Evolutionary conservation across 768 basidiomycete genomes (phyloP).

Genomic region (Boletus bicolor): DNA sequence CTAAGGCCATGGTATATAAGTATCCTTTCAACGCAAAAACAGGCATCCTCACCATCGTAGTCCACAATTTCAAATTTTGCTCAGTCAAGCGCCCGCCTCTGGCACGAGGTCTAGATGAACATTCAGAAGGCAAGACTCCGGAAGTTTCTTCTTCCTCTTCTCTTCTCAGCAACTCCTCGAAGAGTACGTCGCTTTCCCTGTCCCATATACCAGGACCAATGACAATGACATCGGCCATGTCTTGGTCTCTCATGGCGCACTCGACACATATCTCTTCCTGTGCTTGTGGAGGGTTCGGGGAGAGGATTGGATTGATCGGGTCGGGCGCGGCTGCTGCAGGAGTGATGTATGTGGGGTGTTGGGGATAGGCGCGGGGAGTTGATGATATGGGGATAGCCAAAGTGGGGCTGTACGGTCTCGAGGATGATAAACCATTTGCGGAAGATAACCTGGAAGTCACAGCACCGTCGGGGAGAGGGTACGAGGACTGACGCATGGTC

Average conservation of each 20-base stretch:
- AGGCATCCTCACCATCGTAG: constrained; percentile 57
- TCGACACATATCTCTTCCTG: constrained; percentile 91
- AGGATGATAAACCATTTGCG: constrained; percentile 51
- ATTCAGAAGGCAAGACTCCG: constrained; percentile 47
- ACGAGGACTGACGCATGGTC: constrained; percentile 45
- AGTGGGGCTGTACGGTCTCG: constrained; percentile 48
- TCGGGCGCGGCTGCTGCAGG: constrained; percentile 48
- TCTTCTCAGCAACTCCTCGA: constrained; percentile 68
- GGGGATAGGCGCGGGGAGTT: constrained; percentile 62
- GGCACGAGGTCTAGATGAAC: constrained; percentile 57
- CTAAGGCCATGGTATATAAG: constrained; percentile 39
- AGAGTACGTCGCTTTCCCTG: constrained; percentile 79
- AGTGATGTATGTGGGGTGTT: constrained; percentile 75
- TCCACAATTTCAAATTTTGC: constrained; percentile 78
- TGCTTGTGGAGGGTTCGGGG: constrained; percentile 47
- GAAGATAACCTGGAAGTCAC: constrained; percentile 38
- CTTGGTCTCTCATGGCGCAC: constrained; percentile 98
- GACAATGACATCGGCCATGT: constrained; percentile 95
- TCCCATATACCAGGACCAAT: constrained; percentile 87
- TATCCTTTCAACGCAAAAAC: background rate
- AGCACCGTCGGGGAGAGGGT: constrained; percentile 37
- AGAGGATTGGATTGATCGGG: constrained; percentile 60
- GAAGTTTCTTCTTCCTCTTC: constrained; percentile 67
- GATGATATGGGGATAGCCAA: constrained; percentile 55
- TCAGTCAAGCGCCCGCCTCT: constrained; percentile 70